phyloP scores from a whole-genome alignment of 306 rosid species.

The Gillenia trifoliata region DNA sequence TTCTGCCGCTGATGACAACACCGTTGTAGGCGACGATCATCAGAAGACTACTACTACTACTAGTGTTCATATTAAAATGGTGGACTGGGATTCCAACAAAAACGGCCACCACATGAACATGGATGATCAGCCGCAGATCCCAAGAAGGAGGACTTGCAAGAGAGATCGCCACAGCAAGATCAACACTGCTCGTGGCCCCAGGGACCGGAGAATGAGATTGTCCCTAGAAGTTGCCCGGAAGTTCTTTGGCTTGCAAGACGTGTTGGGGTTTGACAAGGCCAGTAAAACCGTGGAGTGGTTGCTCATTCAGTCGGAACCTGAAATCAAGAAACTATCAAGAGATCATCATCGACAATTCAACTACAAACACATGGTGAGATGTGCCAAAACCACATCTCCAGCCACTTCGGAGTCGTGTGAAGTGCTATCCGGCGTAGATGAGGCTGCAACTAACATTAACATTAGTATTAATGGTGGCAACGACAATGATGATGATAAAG shows the following conservation, averaged over 20 bases:
- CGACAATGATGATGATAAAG: background rate
- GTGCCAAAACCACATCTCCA: background rate
- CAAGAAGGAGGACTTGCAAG: conserved; percentile 44
- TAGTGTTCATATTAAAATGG: conserved; percentile 1
- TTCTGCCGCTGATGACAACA: background rate
- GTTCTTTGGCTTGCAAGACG: conserved; percentile 80
- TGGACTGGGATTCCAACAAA: conserved; percentile 15
- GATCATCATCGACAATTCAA: conserved; percentile 8
- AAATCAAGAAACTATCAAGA: conserved; percentile 50
- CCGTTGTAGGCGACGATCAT: background rate
- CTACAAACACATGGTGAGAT: background rate
- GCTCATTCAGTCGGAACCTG: conserved; percentile 45
- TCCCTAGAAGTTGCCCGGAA: conserved; percentile 69
- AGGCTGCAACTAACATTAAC: background rate
- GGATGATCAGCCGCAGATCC: conserved; percentile 13
- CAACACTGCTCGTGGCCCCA: conserved; percentile 52
- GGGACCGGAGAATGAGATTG: conserved; percentile 88
- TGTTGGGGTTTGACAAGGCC: conserved; percentile 75
- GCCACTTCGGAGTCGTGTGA: conserved; percentile 2
- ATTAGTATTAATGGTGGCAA: background rate
- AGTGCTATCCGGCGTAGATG: background rate
- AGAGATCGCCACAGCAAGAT: conserved; percentile 93
- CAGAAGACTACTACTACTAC: background rate
- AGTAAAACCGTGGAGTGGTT: conserved; percentile 95
- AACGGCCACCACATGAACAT: background rate